Evolutionary conservation across 2,329 filamentous ascomycete species (phyloP).

Genomic region (Pyricularia grisea): DNA sequence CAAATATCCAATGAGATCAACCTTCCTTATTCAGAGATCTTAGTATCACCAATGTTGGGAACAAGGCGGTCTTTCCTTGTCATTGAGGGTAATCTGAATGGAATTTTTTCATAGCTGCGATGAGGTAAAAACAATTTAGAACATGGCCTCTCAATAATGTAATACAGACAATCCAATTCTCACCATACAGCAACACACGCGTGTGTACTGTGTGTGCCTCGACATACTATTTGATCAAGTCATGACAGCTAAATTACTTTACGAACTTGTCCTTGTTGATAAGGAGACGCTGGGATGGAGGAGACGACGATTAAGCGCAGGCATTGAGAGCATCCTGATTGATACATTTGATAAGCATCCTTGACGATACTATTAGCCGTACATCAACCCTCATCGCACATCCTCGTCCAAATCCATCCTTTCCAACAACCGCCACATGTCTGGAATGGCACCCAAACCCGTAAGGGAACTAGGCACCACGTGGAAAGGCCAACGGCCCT

Average conservation of each 20-base stretch:
- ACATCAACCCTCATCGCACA: neutral
- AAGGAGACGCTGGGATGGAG: neutral
- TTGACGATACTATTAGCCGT: neutral
- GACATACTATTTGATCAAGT: neutral
- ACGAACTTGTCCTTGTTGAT: neutral
- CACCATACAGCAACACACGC: neutral
- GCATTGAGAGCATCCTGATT: neutral
- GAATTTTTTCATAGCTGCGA: neutral
- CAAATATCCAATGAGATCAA: neutral
- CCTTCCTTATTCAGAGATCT: neutral
- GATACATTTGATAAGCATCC: neutral
- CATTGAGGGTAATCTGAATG: neutral
- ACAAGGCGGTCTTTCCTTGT: neutral
- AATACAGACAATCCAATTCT: neutral
- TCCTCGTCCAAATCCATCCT: neutral
- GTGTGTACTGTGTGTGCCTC: neutral
- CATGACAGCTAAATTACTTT: neutral
- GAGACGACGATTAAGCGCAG: neutral
- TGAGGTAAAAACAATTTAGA: neutral
- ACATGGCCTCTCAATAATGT: neutral
- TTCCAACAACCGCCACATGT: slow-evolving; percentile 1
- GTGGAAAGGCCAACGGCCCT: slow-evolving; percentile 3
- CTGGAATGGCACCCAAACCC: slow-evolving; percentile 1
- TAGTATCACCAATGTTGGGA: neutral
- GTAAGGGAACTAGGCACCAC: slow-evolving; percentile 3